Conservation (phyloP, 306 rosid species). For the Alnus rubra region DNA sequence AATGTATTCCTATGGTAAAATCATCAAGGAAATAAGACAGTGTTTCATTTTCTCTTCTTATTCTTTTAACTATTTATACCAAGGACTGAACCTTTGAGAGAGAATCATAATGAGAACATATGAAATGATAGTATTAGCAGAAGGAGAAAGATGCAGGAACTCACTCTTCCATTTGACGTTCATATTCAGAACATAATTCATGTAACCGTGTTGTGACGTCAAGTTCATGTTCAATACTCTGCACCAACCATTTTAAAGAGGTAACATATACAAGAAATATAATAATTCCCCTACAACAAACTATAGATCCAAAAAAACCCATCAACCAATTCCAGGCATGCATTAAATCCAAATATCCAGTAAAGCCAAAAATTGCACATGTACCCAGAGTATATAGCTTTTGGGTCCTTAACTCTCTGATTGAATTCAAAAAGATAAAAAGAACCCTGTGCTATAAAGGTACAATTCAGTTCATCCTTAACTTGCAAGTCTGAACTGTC, state of each 20-base stretch:
- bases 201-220: slow-evolving; percentile 56
- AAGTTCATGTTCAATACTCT: slow-evolving; percentile 67
- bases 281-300: neutral
- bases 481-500: neutral
- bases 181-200: slow-evolving; percentile 74
- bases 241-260: slow-evolving; percentile 36
- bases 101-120: neutral
- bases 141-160: slow-evolving; percentile 29
- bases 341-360: neutral
- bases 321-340: slow-evolving; percentile 1
- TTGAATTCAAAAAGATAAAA: neutral
- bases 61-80: neutral
- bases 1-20: no score
- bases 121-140: slow-evolving; percentile 8
- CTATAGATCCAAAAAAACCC: neutral
- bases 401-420: neutral
- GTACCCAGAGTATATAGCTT: neutral
- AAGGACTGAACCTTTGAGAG: neutral
- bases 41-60: no score
- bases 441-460: neutral
- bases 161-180: slow-evolving; percentile 77
- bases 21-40: no score
- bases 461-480: neutral
- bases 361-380: neutral
- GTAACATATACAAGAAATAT: slow-evolving; percentile 1